Evolutionary conservation across 257 asterid species (phyloP).

Genomic region (Solanum bulbocastanum): DNA sequence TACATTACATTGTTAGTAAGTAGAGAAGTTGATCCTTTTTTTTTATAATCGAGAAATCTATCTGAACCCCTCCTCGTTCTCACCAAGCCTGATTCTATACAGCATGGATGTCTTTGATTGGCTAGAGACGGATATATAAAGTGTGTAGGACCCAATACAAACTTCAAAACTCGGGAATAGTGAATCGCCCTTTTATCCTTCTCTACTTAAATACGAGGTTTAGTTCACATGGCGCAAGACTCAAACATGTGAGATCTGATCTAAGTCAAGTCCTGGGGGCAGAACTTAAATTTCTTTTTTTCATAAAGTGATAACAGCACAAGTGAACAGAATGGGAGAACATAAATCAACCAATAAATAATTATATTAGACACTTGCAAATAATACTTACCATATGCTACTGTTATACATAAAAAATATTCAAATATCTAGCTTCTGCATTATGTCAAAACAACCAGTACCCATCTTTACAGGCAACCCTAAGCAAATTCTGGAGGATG

Average conservation of each 20-base stretch:
- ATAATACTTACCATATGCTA: background rate
- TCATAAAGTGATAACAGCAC: background rate
- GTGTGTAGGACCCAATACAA: background rate
- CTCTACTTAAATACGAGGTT: background rate
- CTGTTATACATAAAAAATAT: background rate
- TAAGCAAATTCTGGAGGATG: constrained; percentile 69
- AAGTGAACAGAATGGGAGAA: background rate
- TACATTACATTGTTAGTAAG: background rate
- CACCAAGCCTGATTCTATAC: background rate
- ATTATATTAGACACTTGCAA: background rate
- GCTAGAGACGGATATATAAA: background rate
- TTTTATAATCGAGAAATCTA: background rate
- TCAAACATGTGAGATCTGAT: background rate
- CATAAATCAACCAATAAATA: background rate
- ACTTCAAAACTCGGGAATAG: background rate
- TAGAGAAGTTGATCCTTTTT: background rate
- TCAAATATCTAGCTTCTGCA: constrained; percentile 52
- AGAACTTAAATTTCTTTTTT: background rate
- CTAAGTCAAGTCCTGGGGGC: background rate
- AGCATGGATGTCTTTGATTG: background rate
- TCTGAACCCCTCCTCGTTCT: background rate
- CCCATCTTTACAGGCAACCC: constrained; percentile 95
- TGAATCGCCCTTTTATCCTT: background rate
- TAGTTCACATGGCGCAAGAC: background rate
- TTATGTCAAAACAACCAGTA: constrained; percentile 76